Base-by-base conservation (phyloP, 768 basidiomycete species). In the Scleroderma citrinum region DNA sequence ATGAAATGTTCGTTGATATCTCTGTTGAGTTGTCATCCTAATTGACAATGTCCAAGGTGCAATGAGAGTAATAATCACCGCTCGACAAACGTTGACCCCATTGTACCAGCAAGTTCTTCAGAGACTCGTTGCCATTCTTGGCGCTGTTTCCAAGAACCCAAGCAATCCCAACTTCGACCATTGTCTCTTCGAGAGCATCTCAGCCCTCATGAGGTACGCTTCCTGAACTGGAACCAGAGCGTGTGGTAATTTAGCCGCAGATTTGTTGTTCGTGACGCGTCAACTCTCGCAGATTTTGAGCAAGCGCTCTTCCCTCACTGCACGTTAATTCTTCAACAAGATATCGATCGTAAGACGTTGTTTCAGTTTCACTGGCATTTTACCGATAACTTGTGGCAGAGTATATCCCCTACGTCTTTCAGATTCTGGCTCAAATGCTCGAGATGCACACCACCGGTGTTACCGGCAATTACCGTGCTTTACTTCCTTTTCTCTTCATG, bases 81-180 rank as follows among this genome's bases (percentile, higher is more conserved):
- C 92, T 13, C 79, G 89, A 17, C 84, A 90, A 58, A 76, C 81
- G 3, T 71, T 98, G 37, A 83, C 76, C 0, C 82, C 87, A 1
- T 74, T 69, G 7, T 87, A 83, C 59, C 77, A 84, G 50, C 72
- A 70, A 32, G 75, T 83, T 3, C 76, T 98, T 7, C 69, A 65
- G 36, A 83, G 87, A 12, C 78, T 99, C 7, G 89, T 96, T 48
- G 67, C 70, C 23, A 94, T 98, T 59, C 76, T 97, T 26, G 85
- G 87, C 12, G 77, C 85, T 47, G 92, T 95, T 58, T 90, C 87
- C 52, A 90, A 87, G 71, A 99, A 99, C 64, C 95, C 96, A 14
- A 92, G 89, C 64, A 99, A 99, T 67, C 96, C 96, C 2, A 84
- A 86, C 56, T 98, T 99, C 68, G 94, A 96, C 65, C 96, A 98